These are phyloP conservation scores for Acmispon strigosus DNA, from an alignment of 306 rosid genomes.

Conservation along the genomic window DNA sequence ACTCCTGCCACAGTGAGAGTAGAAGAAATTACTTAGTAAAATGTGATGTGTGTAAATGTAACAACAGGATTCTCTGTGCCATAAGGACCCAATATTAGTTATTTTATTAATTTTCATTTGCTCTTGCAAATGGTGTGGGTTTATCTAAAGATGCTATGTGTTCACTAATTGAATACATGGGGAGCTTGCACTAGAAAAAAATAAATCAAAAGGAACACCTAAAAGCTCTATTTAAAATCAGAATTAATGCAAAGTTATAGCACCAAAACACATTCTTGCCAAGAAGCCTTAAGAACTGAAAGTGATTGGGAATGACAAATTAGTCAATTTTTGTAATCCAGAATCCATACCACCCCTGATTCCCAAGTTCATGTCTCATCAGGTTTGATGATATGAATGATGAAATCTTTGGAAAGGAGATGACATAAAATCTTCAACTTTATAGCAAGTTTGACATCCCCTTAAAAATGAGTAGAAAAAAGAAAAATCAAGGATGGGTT, in stretches of 20 bases:
- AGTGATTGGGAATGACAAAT: background rate
- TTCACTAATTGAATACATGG: background rate
- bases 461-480: background rate
- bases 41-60: background rate
- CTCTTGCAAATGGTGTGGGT: background rate
- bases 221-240: background rate
- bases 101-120: background rate
- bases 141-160: background rate
- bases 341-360: background rate
- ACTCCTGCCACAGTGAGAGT: conserved; percentile 52
- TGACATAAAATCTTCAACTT: background rate
- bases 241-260: background rate
- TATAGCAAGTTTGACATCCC: background rate
- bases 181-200: background rate
- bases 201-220: background rate
- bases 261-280: background rate
- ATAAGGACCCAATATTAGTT: background rate
- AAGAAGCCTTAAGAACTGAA: background rate
- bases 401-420: background rate
- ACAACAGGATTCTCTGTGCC: background rate
- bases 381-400: background rate
- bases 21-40: conserved; percentile 23
- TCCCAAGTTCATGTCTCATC: background rate
- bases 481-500: background rate
- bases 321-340: background rate